Evolutionary conservation across 2,329 filamentous ascomycete genomes (phyloP), one percentile per base, ranked within the genome.

Genomic region (Talaromyces sp.): DNA sequence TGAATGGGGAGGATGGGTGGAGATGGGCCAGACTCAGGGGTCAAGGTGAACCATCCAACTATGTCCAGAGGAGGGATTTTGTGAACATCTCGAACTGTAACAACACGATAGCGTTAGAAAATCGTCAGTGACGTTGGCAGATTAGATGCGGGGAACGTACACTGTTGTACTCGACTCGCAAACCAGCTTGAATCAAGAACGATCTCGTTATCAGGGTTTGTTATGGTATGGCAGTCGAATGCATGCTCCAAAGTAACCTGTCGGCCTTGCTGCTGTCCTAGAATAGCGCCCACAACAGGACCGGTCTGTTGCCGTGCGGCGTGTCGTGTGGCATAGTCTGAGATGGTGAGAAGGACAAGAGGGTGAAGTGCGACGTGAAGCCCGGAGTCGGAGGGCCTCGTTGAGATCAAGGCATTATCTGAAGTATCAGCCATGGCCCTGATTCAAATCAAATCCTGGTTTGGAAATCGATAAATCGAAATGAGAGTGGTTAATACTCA

Each of bases 281-380:
- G 80, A n/a, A 99, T 84, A 61, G 90, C 93, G 65, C 95, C 95
- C 2, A 94, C 86, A 19, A 97, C 85, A 17, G 93, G 92, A 0
- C 91, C 91, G 19, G 82, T 77, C 72, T 93, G 89, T 61, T 88
- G 82, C 66, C 95, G 88, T 65, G 97, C 85, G 1, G 89, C 91
- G 78, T 97, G 93, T 67, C 95, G 88, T 66, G 94, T 96, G 77
- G 98, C 93, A 77, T 96, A 96, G 79, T 99, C 95, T 71, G 94
- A 97, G 73, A 99, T 95, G 69, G 91, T 96, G 79, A 99, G 91
- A 70, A 98, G 90, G 61, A 97, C 93, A 58, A 99, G 89, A 29
- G 95, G 95, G 74, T 99, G 95, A 19, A 99, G 87, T 71, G 93
- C 88, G 64, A 93, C 88, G 69, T 92, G 89, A 53, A 96, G 87